phyloP scores from a whole-genome alignment of 202 grass and related monocot species.

The Saccharum hybrid region DNA sequence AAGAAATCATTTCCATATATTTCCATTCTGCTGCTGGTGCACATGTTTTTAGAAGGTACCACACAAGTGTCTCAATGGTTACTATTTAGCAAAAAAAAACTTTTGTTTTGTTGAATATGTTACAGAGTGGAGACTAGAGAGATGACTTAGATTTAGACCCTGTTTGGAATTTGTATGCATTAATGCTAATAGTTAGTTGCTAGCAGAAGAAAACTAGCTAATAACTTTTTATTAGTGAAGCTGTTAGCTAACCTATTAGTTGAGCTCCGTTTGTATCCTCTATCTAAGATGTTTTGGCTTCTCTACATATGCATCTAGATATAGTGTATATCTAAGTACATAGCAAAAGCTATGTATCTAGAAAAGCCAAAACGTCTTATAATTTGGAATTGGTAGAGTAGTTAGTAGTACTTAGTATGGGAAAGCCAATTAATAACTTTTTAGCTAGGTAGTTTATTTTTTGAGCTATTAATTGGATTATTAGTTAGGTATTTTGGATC shows the following conservation, averaged over 20 bases:
- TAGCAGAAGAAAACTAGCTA: not conserved
- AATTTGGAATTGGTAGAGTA: not conserved
- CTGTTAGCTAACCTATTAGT: not conserved
- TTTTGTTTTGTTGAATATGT: not conserved
- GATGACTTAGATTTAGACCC: slow-evolving; percentile 10
- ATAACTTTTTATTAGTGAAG: not conserved
- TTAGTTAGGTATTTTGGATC: not conserved
- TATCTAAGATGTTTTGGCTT: not conserved
- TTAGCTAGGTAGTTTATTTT: not conserved
- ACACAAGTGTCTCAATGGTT: not conserved
- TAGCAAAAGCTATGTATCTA: too few relatives aligned
- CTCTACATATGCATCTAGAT: too few relatives aligned
- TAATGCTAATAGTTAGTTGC: not conserved
- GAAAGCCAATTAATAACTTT: not conserved
- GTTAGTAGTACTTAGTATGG: not conserved
- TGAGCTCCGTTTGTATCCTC: not conserved
- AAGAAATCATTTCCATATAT: not conserved
- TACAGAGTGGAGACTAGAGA: not conserved
- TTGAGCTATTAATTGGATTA: not conserved
- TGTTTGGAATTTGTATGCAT: not conserved
- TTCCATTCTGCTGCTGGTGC: not conserved
- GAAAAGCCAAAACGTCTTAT: too few relatives aligned
- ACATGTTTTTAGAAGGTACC: not conserved
- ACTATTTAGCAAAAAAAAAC: not conserved
- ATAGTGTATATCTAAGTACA: too few relatives aligned